These are phyloP conservation scores for Phylloporus sp. DNA, from an alignment of 768 basidiomycete species.

Conservation along the genomic window DNA sequence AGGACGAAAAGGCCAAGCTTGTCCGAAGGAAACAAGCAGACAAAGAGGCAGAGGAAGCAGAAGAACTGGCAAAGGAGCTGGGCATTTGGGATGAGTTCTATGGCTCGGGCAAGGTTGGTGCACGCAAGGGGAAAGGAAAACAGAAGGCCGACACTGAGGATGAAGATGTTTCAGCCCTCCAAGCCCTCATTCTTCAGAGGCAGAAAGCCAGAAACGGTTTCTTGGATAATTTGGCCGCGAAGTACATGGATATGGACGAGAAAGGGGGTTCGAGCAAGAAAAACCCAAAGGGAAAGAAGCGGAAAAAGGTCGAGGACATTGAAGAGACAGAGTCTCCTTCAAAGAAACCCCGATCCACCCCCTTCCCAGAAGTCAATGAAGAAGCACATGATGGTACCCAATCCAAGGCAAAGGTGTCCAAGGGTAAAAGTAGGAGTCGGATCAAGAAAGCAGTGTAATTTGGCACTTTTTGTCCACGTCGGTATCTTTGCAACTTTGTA, in stretches of 20 bases:
- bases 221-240: constrained; percentile 70
- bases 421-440: constrained; percentile 27
- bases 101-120: constrained; percentile 65
- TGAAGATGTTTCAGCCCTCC: constrained; percentile 65
- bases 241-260: constrained; percentile 55
- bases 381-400: constrained; percentile 62
- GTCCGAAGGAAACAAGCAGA: constrained; percentile 69
- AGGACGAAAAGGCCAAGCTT: constrained; percentile 76
- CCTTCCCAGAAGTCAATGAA: constrained; percentile 57
- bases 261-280: constrained; percentile 32
- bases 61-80: constrained; percentile 76
- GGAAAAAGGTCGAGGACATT: constrained; percentile 36
- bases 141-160: constrained; percentile 43
- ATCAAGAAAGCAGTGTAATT: constrained; percentile 34
- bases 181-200: constrained; percentile 78
- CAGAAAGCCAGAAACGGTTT: constrained; percentile 68
- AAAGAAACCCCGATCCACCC: constrained; percentile 45
- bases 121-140: constrained; percentile 54
- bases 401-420: constrained; percentile 39
- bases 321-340: constrained; percentile 41
- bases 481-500: constrained; percentile 4
- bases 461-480: not conserved
- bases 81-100: constrained; percentile 96
- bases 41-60: constrained; percentile 83
- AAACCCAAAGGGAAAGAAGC: constrained; percentile 50